A percentile compares a stretch with the other conserved stretches of the same genome.
These are phyloP conservation scores for Scutellaria barbata DNA, from an alignment of 257 asterid species.

Conservation along the genomic window DNA sequence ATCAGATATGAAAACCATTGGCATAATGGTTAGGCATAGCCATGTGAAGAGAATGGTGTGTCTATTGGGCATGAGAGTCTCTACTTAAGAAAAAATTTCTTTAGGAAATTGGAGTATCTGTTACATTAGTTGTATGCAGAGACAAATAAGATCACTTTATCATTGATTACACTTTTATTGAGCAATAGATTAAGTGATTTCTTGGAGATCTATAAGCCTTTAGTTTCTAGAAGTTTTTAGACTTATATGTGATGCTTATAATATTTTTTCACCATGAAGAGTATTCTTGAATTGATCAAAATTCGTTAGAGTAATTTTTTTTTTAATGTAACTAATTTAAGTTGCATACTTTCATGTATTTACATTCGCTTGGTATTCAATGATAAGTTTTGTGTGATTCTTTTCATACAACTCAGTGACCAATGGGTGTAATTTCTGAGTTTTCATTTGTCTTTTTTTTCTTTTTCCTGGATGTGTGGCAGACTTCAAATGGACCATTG, in stretches of 20 bases:
- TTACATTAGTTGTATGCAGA: background rate
- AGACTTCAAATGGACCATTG: constrained; percentile 86
- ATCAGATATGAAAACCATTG: background rate
- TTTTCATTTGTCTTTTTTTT: constrained; percentile 10
- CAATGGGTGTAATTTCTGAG: constrained; percentile 30
- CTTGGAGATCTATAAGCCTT: constrained; percentile 13
- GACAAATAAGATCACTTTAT: background rate
- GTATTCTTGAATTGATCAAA: background rate
- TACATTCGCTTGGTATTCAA: background rate
- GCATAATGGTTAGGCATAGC: background rate
- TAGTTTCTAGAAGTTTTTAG: constrained; percentile 4
- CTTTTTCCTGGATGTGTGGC: constrained; percentile 41
- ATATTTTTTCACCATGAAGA: background rate
- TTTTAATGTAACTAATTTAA: background rate
- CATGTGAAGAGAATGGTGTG: background rate
- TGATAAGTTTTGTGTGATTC: background rate
- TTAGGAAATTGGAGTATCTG: background rate
- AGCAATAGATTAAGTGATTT: background rate
- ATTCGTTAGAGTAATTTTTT: background rate
- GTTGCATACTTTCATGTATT: constrained; percentile 18
- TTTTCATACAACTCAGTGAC: constrained; percentile 17
- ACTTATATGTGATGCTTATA: background rate
- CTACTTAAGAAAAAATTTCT: background rate
- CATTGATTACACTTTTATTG: background rate
- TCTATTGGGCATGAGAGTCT: background rate